Evolutionary conservation across 2,329 filamentous ascomycete genomes (phyloP), one percentile per base, ranked within the genome.

Genomic region (Aspergillus novofumigatus): DNA sequence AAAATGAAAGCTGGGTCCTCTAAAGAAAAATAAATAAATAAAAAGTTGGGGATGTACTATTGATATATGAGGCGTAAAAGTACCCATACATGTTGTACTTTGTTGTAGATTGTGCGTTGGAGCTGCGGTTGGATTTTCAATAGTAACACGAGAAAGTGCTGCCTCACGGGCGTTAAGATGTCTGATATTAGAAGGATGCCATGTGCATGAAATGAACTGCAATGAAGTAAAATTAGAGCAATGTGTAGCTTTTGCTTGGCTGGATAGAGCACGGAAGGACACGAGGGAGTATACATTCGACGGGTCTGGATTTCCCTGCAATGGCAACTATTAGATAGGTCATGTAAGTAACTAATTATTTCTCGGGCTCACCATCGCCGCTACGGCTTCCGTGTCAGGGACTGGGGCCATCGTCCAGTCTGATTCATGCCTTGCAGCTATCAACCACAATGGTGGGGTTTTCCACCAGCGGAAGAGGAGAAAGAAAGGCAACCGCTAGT

Each of bases 401-500:
- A 17, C 32, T 6, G 32, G 32, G 14, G 32, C 32, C 14, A 38
- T 17, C 6, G 14, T 38, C 17, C 41, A 25, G 32, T 23, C 51
- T 23, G 32, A 41, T 44, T 23, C 25, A 25, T 28, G 17, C 38
- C 54, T 38, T 50, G 54, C 38, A 48, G 41, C 42, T 20, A 32
- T 25, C 42, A 32, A 29, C 51, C 23, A 28, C 42, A 45, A 48
- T 21, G 28, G 41, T 14, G 28, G 49, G 20, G 29, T 23, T 45
- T 45, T 23, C 42, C n/a, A 52, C 28, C 20, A 49, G 49, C 23
- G 32, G 38, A 25, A 52, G 29, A 23, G 9, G 23, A 29, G 28
- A 17, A 17, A 49, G 32, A 6, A 48, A 56, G 49, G 54, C 44
- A 52, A 47, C 53, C 53, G 53, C 53, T 51, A 54, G 23, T 28